Conservation (phyloP, 2,329 filamentous ascomycete species). For the Aspergillus costaricaensis region DNA sequence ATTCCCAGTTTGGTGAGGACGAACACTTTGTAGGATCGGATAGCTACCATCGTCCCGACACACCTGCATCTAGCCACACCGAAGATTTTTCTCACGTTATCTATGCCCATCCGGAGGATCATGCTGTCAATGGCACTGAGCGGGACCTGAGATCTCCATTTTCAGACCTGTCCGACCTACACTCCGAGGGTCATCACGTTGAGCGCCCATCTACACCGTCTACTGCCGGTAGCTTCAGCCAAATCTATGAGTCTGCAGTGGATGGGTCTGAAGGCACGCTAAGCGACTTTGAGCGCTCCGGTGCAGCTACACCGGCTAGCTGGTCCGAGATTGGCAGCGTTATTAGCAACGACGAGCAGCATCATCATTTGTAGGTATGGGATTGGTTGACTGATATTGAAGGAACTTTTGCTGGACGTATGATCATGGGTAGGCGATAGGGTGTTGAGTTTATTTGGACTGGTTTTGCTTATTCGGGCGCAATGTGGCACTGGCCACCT, state of each 20-base stretch:
- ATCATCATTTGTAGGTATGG: slow-evolving; percentile 21
- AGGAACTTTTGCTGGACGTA: not conserved
- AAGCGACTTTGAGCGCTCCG: slow-evolving; percentile 40
- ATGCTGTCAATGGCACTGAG: slow-evolving; percentile 21
- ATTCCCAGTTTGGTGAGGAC: not conserved
- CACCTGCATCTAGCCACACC: slow-evolving; percentile 33
- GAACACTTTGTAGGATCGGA: slow-evolving; percentile 1
- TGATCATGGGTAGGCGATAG: not conserved
- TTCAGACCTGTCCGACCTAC: slow-evolving; percentile 22
- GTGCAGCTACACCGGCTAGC: slow-evolving; percentile 42
- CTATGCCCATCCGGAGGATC: slow-evolving; percentile 34
- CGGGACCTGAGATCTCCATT: slow-evolving; percentile 25
- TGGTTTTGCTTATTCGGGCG: not conserved
- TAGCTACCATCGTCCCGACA: not conserved
- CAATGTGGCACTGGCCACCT: not conserved
- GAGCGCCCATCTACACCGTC: slow-evolving; percentile 40
- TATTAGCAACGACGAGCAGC: slow-evolving; percentile 44
- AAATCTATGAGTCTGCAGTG: slow-evolving; percentile 36
- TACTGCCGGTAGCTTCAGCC: slow-evolving; percentile 39
- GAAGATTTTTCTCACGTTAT: slow-evolving; percentile 35
- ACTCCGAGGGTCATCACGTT: slow-evolving; percentile 23
- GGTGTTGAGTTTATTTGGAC: not conserved
- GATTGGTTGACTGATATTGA: not conserved
- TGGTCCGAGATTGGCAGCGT: slow-evolving; percentile 51
- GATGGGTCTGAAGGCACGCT: slow-evolving; percentile 41